A percentile compares a stretch with the other conserved stretches of the same genome.
Evolutionary conservation across 2,329 filamentous ascomycete genomes (phyloP).

Genomic region (Hawksworthiomyces lignivorus): DNA sequence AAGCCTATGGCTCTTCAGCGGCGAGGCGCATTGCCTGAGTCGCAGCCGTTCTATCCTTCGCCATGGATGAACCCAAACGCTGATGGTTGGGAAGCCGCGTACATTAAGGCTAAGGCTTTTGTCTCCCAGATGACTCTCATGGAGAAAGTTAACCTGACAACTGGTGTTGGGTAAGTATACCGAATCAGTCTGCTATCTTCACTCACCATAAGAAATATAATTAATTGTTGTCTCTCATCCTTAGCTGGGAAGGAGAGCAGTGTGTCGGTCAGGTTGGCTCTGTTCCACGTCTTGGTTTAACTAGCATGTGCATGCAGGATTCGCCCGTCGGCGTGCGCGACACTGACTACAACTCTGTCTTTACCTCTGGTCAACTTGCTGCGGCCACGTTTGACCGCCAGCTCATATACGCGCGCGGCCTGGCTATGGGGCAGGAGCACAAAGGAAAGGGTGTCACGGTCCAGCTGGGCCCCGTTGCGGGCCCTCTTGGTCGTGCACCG

Average conservation of each 20-base stretch:
- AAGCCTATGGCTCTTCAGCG: constrained; percentile 6
- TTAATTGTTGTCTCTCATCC: not conserved
- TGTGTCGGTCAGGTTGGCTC: constrained; percentile 73
- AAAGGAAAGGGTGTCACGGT: constrained; percentile 66
- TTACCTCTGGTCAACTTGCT: constrained; percentile 68
- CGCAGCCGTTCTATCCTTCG: constrained; percentile 67
- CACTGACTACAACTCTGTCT: constrained; percentile 73
- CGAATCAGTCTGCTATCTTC: too few relatives aligned
- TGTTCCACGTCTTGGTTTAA: constrained; percentile 62
- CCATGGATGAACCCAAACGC: constrained; percentile 76
- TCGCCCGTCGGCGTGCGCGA: constrained; percentile 73
- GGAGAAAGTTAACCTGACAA: constrained; percentile 94
- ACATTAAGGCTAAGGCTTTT: constrained; percentile 66
- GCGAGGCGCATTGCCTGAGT: constrained; percentile 19
- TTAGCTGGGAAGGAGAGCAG: constrained; percentile 59
- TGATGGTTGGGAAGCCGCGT: constrained; percentile 66
- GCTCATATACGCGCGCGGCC: constrained; percentile 62
- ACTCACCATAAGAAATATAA: too few relatives aligned
- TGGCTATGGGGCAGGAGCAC: constrained; percentile 66
- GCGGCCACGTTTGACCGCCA: constrained; percentile 75
- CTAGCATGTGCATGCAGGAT: constrained; percentile 78
- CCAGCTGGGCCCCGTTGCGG: constrained; percentile 66
- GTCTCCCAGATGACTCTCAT: constrained; percentile 74
- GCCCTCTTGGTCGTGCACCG: constrained; percentile 60
- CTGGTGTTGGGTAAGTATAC: constrained; percentile 74